phyloP scores from a whole-genome alignment of 1,139 yeast species.

The Geotrichum siamense region DNA sequence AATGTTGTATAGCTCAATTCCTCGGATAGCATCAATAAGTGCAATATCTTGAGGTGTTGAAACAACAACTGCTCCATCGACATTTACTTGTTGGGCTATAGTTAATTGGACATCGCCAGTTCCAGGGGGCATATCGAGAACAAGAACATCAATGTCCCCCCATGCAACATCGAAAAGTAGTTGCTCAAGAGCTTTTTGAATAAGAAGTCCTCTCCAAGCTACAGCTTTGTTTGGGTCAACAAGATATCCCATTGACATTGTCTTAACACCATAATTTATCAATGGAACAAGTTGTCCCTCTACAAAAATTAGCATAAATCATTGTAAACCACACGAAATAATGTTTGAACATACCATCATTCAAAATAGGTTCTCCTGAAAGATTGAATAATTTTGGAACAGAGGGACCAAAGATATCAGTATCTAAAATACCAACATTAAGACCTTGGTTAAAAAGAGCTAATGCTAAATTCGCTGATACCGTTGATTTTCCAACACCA shows the following conservation, averaged over 20 bases:
- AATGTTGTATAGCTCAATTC: slow-evolving; percentile 69
- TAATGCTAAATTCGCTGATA: slow-evolving; percentile 56
- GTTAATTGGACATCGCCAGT: slow-evolving; percentile 87
- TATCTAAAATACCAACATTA: slow-evolving; percentile 65
- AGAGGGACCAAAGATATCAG: slow-evolving; percentile 81
- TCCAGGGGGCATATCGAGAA: slow-evolving; percentile 87
- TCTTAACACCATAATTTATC: slow-evolving; percentile 67
- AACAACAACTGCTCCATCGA: slow-evolving; percentile 75
- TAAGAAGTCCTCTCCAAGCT: slow-evolving; percentile 84
- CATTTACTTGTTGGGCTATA: slow-evolving; percentile 65
- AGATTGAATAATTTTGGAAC: slow-evolving; percentile 62
- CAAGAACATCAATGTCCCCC: slow-evolving; percentile 59
- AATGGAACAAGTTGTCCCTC: slow-evolving; percentile 60
- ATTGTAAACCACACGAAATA: not conserved
- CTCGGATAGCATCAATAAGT: slow-evolving; percentile 70
- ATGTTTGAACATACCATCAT: slow-evolving; percentile 27
- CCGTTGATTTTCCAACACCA: slow-evolving; percentile 60
- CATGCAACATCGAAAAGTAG: slow-evolving; percentile 74
- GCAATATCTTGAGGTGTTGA: slow-evolving; percentile 89
- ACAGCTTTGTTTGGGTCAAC: slow-evolving; percentile 60
- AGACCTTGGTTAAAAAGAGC: slow-evolving; percentile 50
- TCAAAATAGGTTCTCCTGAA: slow-evolving; percentile 46
- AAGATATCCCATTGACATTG: slow-evolving; percentile 88
- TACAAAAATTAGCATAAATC: slow-evolving; percentile 5
- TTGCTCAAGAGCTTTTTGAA: slow-evolving; percentile 81